Conservation (phyloP, 1,139 yeast species). For the Geotrichum bryndzae region DNA sequence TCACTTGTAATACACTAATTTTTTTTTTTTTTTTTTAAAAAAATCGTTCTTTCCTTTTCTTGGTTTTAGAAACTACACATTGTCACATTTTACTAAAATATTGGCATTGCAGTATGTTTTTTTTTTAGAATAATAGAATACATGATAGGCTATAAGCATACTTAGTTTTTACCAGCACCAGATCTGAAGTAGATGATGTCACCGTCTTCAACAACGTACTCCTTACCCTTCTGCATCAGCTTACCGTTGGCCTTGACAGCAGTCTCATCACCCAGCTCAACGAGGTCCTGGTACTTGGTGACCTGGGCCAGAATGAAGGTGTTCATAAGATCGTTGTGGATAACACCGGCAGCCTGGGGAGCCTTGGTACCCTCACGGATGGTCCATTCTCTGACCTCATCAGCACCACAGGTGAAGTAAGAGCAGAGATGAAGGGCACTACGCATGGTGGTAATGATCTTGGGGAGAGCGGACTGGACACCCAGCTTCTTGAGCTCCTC, state of each 20-base stretch:
- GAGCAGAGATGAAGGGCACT: slow-evolving; percentile 64
- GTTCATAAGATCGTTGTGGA: slow-evolving; percentile 80
- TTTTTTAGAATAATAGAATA: too few relatives aligned
- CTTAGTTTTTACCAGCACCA: slow-evolving; percentile 83
- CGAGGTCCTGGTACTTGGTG: slow-evolving; percentile 74
- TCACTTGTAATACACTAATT: background rate
- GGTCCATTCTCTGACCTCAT: slow-evolving; percentile 92
- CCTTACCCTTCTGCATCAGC: slow-evolving; percentile 91
- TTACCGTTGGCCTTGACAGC: slow-evolving; percentile 92
- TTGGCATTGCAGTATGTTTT: background rate
- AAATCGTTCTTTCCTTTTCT: too few relatives aligned
- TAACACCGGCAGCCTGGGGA: slow-evolving; percentile 90
- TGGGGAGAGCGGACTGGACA: slow-evolving; percentile 81
- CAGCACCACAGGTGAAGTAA: slow-evolving; percentile 86
- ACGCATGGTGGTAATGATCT: slow-evolving; percentile 71
- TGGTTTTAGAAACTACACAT: background rate
- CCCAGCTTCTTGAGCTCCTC: slow-evolving; percentile 85
- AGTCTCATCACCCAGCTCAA: slow-evolving; percentile 78
- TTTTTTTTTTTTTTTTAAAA: background rate
- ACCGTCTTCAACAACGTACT: slow-evolving; percentile 86
- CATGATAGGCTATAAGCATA: slow-evolving; percentile 3
- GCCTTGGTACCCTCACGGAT: slow-evolving; percentile 71
- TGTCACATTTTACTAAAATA: background rate
- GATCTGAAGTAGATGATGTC: slow-evolving; percentile 92
- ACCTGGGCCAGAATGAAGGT: slow-evolving; percentile 84